Conservation (phyloP, 2,329 filamentous ascomycete genomes). For the Davidsoniella australis region DNA sequence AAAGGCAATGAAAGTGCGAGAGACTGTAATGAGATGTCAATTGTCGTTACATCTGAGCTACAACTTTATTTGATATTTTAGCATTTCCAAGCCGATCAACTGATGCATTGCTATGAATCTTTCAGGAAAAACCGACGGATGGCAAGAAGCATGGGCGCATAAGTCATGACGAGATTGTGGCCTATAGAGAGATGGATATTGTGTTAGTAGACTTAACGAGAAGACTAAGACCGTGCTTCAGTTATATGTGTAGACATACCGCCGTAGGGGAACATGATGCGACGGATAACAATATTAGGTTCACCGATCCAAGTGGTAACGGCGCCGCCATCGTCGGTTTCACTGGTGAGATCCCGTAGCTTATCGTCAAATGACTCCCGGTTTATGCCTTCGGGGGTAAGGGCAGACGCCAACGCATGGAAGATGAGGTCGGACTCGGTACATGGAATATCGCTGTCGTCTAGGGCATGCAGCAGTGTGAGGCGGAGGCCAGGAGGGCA, state of each 20-base stretch:
- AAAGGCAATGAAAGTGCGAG: too few relatives aligned
- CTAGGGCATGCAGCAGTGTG: constrained; percentile 58
- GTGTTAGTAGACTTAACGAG: background rate
- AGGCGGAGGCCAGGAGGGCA: constrained; percentile 43
- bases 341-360: constrained; percentile 29
- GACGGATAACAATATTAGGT: constrained; percentile 31
- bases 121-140: constrained; percentile 46
- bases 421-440: constrained; percentile 50
- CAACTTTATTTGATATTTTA: too few relatives aligned
- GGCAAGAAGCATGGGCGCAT: constrained; percentile 44
- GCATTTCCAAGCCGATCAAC: background rate
- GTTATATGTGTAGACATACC: constrained; percentile 25
- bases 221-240: too few relatives aligned
- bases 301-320: constrained; percentile 28
- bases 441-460: constrained; percentile 73
- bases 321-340: constrained; percentile 30
- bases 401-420: constrained; percentile 37
- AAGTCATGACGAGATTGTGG: constrained; percentile 54
- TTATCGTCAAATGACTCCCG: constrained; percentile 24
- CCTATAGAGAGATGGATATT: constrained; percentile 24
- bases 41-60: too few relatives aligned
- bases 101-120: background rate
- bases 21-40: too few relatives aligned
- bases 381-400: constrained; percentile 21
- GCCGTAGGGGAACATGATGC: constrained; percentile 37